A percentile compares a stretch with the other conserved stretches of the same genome.
Evolutionary conservation across 2,329 filamentous ascomycete genomes (phyloP).

Genomic region (Penicillium nordicum): DNA sequence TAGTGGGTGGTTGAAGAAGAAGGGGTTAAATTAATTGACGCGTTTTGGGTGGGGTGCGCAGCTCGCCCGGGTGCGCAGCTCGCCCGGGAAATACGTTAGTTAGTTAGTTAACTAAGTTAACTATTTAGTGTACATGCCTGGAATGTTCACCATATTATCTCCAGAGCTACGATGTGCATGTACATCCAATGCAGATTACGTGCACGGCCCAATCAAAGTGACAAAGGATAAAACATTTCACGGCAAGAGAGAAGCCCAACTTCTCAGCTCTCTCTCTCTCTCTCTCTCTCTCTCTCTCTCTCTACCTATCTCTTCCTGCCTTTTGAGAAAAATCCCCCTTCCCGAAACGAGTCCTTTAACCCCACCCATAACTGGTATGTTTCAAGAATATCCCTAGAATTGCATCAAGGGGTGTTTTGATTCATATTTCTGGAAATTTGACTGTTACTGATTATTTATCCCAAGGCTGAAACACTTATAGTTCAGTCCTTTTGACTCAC

Average conservation of each 20-base stretch:
- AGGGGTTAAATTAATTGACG: too few species aligned
- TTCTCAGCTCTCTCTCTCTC: background rate
- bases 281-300: too few species aligned
- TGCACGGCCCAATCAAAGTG: constrained; percentile 12
- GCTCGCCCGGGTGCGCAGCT: too few species aligned
- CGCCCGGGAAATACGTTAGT: too few species aligned
- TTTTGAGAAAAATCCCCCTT: background rate
- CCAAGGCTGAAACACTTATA: constrained; percentile 16
- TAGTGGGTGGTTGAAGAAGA: too few species aligned
- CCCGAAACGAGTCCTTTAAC: background rate
- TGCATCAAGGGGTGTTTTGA: constrained; percentile 31
- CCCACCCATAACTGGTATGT: constrained; percentile 22
- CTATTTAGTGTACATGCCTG: background rate
- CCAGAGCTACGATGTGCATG: background rate
- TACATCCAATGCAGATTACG: constrained; percentile 4
- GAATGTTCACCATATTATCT: background rate
- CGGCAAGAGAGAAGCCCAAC: background rate
- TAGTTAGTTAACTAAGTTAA: too few species aligned
- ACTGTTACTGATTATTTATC: constrained; percentile 3
- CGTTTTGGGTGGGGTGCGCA: too few species aligned
- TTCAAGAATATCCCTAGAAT: constrained; percentile 20
- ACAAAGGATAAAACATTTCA: constrained; percentile 1
- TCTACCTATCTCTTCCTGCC: background rate
- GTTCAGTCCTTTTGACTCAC: constrained; percentile 1
- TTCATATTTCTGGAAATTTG: constrained; percentile 7